Base-by-base conservation (phyloP, 257 asterid genomes). In the Striga asiatica region DNA sequence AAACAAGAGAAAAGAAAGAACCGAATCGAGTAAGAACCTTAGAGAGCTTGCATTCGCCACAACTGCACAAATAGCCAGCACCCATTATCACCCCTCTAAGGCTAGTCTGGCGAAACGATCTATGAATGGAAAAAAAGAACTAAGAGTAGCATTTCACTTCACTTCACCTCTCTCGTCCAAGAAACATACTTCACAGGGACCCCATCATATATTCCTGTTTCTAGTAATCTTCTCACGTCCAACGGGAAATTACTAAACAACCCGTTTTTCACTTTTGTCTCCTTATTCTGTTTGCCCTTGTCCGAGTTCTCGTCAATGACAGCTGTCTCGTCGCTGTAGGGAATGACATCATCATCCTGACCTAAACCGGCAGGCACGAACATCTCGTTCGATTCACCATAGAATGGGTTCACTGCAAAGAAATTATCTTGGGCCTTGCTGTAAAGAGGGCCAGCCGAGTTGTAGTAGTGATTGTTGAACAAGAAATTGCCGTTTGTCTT, bases 141-240 rank as follows among this genome's bases (percentile, higher is more conserved):
- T n/a, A n/a, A n/a, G n/a, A n/a, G n/a, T n/a, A n/a, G n/a, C n/a
- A n/a, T n/a, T n/a, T n/a, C n/a, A n/a, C n/a, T n/a, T 41, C 49
- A 61, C 56, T 70, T 65, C 57, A 78, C 98, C 95, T 81, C 94
- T 62, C 83, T 78, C 23, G 96, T 80, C 96, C 91, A 86, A 2
- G 96, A 85, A 65, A 78, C 88, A 51, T 89, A 89, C 70, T 78
- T 89, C 74, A 89, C 92, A 0, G 94, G 85, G 60, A 86, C 88
- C 52, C 96, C 98, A 75, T 89, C 91, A 56, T 81, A 78, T 51
- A 86, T 81, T 54, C 94, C 91, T 58, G 96, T 86, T 22, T 86
- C 75, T 49, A 89, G 62, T 65, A 89, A 71, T 61, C 77, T 75
- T 66, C 74, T 89, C 35, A 89, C 94, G 64, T 86, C 75, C 28